Evolutionary conservation across 306 rosid genomes (phyloP).

Genomic region (Casuarina cunninghamiana): DNA sequence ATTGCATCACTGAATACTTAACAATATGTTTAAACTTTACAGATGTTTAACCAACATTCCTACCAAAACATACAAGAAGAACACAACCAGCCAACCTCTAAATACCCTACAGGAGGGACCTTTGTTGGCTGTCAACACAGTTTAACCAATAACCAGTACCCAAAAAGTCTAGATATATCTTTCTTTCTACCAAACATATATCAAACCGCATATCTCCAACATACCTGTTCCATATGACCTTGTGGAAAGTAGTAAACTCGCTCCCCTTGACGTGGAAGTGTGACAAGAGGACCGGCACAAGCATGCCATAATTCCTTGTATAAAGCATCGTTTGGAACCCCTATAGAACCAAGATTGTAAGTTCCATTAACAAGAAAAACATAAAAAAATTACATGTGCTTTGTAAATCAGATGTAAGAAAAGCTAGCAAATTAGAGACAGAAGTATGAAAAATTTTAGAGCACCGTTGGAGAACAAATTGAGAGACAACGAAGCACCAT

Average conservation of each 20-base stretch:
- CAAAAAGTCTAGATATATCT: neutral
- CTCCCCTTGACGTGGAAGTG: constrained; percentile 88
- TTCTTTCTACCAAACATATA: neutral
- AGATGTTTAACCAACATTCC: neutral
- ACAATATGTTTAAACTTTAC: neutral
- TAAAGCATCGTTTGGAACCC: constrained; percentile 62
- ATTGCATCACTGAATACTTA: neutral
- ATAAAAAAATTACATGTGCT: neutral
- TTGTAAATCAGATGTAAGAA: neutral
- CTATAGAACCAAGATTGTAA: constrained; percentile 39
- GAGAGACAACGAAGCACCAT: neutral
- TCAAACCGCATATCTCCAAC: neutral
- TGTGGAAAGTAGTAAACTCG: constrained; percentile 95
- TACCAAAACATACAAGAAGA: neutral
- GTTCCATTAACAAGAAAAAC: neutral
- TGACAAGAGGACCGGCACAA: constrained; percentile 99
- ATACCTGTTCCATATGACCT: constrained; percentile 99
- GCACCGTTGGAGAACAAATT: neutral
- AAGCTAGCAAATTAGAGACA: constrained; percentile 2
- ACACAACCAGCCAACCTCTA: neutral
- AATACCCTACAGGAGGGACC: neutral
- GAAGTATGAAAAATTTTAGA: neutral
- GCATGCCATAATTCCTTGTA: constrained; percentile 98
- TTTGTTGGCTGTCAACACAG: neutral
- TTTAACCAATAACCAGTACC: neutral